Base-by-base conservation (phyloP, 2,329 filamentous ascomycete genomes). In the Cercospora sp. region DNA sequence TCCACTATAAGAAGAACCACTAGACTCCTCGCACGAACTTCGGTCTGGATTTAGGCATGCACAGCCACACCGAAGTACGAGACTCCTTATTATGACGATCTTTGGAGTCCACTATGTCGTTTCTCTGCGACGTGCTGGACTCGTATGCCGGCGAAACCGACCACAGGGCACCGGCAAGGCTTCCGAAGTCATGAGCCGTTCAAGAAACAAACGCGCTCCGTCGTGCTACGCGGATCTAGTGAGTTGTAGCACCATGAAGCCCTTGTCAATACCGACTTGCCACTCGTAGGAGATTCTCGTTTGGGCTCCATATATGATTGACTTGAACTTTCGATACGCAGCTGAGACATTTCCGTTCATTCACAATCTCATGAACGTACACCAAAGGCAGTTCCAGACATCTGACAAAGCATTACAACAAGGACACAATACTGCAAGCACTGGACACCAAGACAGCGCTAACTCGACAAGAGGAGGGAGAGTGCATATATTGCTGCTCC, bases 261-360 rank as follows among this genome's bases (percentile, higher is more conserved):
- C 48, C 48, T 55, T 55, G 48, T 55, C 20, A 55, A 30, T 26
- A 55, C 48, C 48, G 48, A 55, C 48, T 55, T 55, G 48, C 48
- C 48, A 55, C 48, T 55, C 6, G 48, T 30, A 55, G 48, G 20
- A 13, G 48, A 23, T 55, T 55, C 48, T 26, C 20, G 48, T 55
- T 4, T 55, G 10, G 12, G 23, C 26, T 55, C 48, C 48, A 30
- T n/a, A 55, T 55, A 55, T 55, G 1, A 9, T 23, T 28, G 23
- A 55, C 48, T 51, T 55, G 23, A 55, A 55, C 23, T 12, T 55
- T 30, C 48, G 48, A 55, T 55, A 13, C 48, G 23, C 20, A 55
- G 23, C 48, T 55, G 48, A 55, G 48, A 55, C 48, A 55, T 23
- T 42, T 51, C 48, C 12, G 6, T 28, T 6, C 48, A 55, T 55